A percentile compares a stretch with the other conserved stretches of the same genome.
phyloP scores from a whole-genome alignment of 176 grass and related monocot genomes.

The Melocanna baccifera region DNA sequence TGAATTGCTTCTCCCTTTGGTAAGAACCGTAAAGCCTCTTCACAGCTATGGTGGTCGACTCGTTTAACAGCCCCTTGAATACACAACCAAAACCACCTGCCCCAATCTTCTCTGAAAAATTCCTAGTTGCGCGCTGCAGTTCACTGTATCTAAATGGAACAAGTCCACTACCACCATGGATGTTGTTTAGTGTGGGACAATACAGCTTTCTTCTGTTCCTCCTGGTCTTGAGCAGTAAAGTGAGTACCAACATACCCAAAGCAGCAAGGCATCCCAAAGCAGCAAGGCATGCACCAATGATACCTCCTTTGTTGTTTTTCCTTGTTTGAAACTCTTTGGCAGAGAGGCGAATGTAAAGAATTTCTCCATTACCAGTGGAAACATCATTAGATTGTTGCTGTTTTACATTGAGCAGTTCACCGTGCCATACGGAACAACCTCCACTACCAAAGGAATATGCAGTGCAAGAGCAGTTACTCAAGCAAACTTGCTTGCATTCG shows the following conservation, averaged over 20 bases:
- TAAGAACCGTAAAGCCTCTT: constrained; percentile 34
- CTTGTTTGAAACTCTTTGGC: too few relatives aligned
- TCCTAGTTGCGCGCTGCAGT: constrained; percentile 29
- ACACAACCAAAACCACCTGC: constrained; percentile 51
- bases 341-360: too few relatives aligned
- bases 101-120: constrained; percentile 40
- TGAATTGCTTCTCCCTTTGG: constrained; percentile 29
- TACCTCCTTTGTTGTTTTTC: too few relatives aligned
- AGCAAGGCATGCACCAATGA: too few relatives aligned
- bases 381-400: neutral
- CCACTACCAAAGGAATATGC: constrained; percentile 34
- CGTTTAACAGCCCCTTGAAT: constrained; percentile 34
- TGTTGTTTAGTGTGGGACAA: neutral
- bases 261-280: too few relatives aligned
- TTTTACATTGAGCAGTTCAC: constrained; percentile 49
- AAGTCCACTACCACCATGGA: neutral
- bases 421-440: constrained; percentile 41
- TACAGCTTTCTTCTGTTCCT: neutral
- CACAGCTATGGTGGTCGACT: constrained; percentile 30
- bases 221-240: too few relatives aligned
- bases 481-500: constrained; percentile 33
- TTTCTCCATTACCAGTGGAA: too few relatives aligned
- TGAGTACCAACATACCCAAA: too few relatives aligned
- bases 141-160: constrained; percentile 31
- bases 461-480: constrained; percentile 49